Conservation (phyloP, 768 basidiomycete genomes). For the Leccinellum luteum region DNA sequence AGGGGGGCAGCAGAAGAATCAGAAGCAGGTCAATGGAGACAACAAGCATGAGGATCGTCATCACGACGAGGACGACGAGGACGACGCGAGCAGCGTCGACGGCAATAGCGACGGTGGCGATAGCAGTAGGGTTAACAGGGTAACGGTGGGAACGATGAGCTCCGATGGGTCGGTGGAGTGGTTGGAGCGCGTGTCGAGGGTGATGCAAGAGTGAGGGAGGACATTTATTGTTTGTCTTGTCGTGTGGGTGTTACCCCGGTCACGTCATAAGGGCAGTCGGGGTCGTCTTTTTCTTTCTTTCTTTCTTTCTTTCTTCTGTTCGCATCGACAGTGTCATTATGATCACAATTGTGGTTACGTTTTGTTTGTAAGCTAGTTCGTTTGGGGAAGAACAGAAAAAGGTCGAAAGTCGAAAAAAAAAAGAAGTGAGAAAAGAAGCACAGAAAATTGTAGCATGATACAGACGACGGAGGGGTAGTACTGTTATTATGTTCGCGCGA, state of each 20-base stretch:
- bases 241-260: background rate
- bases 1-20: background rate
- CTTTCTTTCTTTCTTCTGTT: background rate
- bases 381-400: background rate
- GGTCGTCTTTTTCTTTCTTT: background rate
- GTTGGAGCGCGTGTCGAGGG: slow-evolving; percentile 13
- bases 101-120: background rate
- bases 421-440: background rate
- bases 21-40: background rate
- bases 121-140: background rate
- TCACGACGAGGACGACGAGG: background rate
- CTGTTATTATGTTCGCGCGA: background rate
- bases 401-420: background rate
- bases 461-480: slow-evolving; percentile 18
- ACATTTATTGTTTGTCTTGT: background rate
- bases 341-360: slow-evolving; percentile 26
- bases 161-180: slow-evolving; percentile 8
- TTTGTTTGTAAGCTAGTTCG: slow-evolving; percentile 28
- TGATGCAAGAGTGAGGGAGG: slow-evolving; percentile 18
- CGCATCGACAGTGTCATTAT: background rate
- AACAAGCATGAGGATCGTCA: background rate
- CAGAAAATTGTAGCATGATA: slow-evolving; percentile 20
- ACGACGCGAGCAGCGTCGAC: background rate
- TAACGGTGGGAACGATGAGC: background rate
- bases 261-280: background rate